Base-by-base conservation (phyloP, 2,329 filamentous ascomycete genomes). In the Cryphonectria naterciae region DNA sequence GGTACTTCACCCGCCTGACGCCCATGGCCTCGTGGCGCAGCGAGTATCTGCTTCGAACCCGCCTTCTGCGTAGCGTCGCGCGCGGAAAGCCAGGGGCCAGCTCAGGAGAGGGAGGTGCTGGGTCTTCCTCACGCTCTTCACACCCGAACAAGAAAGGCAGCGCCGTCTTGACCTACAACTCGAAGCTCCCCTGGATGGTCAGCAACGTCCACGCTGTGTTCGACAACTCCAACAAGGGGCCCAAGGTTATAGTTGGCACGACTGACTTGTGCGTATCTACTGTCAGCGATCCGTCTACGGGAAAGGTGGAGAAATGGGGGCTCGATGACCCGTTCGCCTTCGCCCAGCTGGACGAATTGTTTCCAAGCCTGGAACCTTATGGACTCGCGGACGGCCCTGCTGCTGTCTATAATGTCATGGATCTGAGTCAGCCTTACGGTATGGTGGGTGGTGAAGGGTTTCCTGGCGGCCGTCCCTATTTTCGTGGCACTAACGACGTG, bases 11-110 rank as follows among this genome's bases (percentile, higher is more conserved):
- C 22, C 90, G 95, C 60, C 86, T 99, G 68, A 97, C 93, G 13
- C 86, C 90, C 4, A 83, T 95, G 73, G 92, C 94, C n/a, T 96
- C 95, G 11, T 98, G 96, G 95, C 89, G 95, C 75, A 98, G 93
- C 80, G 96, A 99, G 80, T 99, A 98, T 77, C 92, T 98, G 64
- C 83, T 97, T 70, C 88, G 96, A 63, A 98, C 94, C 1, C 89
- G 93, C 63, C 87, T 98, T 67, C 83, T 98, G 67, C 89, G 94
- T 61, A 96, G 93, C 73, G 84, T 98, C 70, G 88, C 87, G 63
- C 90, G 93, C 72, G 96, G 95, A 66, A 97, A 95, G 78, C 94
- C 95, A 71, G 82, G 87, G 75, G 86, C 91, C 52, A 83, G 84
- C 63, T 66, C 67, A 81, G 85, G 76, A 39, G 37, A 0, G 32